These are phyloP conservation scores for Aphanomyces euteiches DNA, from an alignment of 352 stramenopile genomes.

Conservation along the genomic window DNA sequence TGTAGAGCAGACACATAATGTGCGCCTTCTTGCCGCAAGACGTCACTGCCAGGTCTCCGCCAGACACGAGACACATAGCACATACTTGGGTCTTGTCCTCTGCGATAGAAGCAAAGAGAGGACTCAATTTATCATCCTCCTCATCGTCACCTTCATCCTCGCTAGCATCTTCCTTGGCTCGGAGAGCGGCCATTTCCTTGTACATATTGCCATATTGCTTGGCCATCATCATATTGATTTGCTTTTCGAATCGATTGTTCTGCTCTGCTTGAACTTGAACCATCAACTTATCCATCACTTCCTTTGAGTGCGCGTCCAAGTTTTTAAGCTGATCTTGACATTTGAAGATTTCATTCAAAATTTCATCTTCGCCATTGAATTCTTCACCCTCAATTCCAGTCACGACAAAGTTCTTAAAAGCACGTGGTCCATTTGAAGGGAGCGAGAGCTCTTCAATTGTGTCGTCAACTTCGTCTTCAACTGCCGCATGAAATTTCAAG, in stretches of 20 bases:
- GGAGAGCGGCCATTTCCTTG: conserved; percentile 43
- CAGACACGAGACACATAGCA: conserved; percentile 64
- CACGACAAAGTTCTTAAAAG: background rate
- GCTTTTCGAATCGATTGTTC: conserved; percentile 46
- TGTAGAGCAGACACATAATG: conserved; percentile 79
- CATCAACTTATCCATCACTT: conserved; percentile 40
- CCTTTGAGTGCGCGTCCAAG: conserved; percentile 46
- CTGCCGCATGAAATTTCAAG: conserved; percentile 29
- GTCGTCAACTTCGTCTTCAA: conserved; percentile 37
- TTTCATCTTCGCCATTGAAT: conserved; percentile 38
- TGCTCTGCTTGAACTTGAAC: conserved; percentile 47
- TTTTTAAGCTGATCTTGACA: conserved; percentile 49
- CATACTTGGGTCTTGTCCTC: conserved; percentile 67
- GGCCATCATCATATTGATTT: conserved; percentile 47
- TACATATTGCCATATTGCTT: conserved; percentile 75
- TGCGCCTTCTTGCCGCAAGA: conserved; percentile 59
- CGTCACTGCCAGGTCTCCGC: conserved; percentile 71
- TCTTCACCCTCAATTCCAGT: background rate
- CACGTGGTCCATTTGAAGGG: conserved; percentile 22
- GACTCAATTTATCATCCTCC: conserved; percentile 24
- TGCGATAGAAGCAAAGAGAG: conserved; percentile 77
- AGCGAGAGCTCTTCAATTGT: conserved; percentile 31
- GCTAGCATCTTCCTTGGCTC: conserved; percentile 7
- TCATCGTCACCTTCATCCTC: conserved; percentile 32
- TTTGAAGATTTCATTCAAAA: conserved; percentile 46